phyloP scores from a whole-genome alignment of 495 filamentous ascomycete species.

The Daldinia childiae region DNA sequence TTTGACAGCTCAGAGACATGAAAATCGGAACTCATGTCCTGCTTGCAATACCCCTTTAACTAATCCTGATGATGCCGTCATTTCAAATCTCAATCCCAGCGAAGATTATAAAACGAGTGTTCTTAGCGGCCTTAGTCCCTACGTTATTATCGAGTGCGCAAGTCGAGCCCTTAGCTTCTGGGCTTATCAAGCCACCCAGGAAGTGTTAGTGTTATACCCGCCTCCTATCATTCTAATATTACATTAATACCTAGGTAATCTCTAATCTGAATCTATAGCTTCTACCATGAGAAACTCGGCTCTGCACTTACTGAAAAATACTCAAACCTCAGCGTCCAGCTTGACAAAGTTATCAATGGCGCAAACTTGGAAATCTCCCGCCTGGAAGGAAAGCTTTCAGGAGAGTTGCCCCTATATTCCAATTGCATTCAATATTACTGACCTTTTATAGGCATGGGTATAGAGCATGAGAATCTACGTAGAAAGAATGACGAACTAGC shows the following conservation, averaged over 20 bases:
- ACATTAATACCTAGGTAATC: too few relatives aligned
- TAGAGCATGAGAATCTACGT: slow-evolving; percentile 71
- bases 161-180: slow-evolving; percentile 86
- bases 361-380: slow-evolving; percentile 80
- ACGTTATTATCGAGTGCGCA: slow-evolving; percentile 89
- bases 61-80: slow-evolving; percentile 81
- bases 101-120: slow-evolving; percentile 96
- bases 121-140: slow-evolving; percentile 84
- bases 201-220: slow-evolving; percentile 70
- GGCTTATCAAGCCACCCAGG: slow-evolving; percentile 90
- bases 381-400: slow-evolving; percentile 66
- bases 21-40: slow-evolving; percentile 71
- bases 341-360: slow-evolving; percentile 83
- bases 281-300: slow-evolving; percentile 82
- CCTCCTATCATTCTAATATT: neutral
- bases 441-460: slow-evolving; percentile 65
- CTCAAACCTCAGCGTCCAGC: slow-evolving; percentile 69
- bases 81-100: slow-evolving; percentile 79
- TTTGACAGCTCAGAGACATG: slow-evolving; percentile 66
- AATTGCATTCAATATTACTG: slow-evolving; percentile 20
- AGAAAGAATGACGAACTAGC: slow-evolving; percentile 81
- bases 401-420: slow-evolving; percentile 29
- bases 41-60: slow-evolving; percentile 77
- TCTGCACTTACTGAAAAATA: slow-evolving; percentile 82
- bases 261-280: slow-evolving; percentile 53